Conservation (phyloP, 805 yeast genomes). For the Ogataea zsoltii region DNA sequence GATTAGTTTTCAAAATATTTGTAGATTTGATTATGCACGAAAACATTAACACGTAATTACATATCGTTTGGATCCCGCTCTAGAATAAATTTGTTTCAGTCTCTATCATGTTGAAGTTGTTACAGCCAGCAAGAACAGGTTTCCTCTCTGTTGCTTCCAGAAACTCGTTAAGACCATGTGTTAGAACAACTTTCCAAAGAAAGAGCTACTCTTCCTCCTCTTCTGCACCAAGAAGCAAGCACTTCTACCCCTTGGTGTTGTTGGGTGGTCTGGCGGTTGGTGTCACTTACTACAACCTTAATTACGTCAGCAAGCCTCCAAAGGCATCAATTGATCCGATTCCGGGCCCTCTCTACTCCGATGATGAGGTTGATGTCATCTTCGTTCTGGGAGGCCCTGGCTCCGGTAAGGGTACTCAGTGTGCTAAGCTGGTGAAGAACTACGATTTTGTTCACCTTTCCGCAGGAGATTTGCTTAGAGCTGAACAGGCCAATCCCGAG, state of each 20-base stretch:
- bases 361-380: slow-evolving; percentile 72
- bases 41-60: slow-evolving; percentile 6
- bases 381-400: slow-evolving; percentile 98
- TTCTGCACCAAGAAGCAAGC: slow-evolving; percentile 15
- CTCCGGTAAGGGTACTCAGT: slow-evolving; percentile 97
- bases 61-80: too few relatives aligned
- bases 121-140: slow-evolving; percentile 2
- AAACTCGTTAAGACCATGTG: not conserved
- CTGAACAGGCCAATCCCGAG: slow-evolving; percentile 82
- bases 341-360: slow-evolving; percentile 42
- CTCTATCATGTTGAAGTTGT: not conserved
- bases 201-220: slow-evolving; percentile 12
- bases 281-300: slow-evolving; percentile 34
- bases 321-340: slow-evolving; percentile 35
- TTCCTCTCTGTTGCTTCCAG: slow-evolving; percentile 1
- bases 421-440: slow-evolving; percentile 79
- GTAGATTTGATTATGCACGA: slow-evolving; percentile 2
- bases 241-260: slow-evolving; percentile 28
- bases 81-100: too few relatives aligned
- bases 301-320: slow-evolving; percentile 33
- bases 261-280: slow-evolving; percentile 35
- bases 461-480: slow-evolving; percentile 96
- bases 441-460: slow-evolving; percentile 83
- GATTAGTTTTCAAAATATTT: too few relatives aligned
- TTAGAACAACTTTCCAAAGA: not conserved